These are phyloP conservation scores for Pleurotus citrinopileatus DNA, from an alignment of 768 basidiomycete species.

Conservation along the genomic window DNA sequence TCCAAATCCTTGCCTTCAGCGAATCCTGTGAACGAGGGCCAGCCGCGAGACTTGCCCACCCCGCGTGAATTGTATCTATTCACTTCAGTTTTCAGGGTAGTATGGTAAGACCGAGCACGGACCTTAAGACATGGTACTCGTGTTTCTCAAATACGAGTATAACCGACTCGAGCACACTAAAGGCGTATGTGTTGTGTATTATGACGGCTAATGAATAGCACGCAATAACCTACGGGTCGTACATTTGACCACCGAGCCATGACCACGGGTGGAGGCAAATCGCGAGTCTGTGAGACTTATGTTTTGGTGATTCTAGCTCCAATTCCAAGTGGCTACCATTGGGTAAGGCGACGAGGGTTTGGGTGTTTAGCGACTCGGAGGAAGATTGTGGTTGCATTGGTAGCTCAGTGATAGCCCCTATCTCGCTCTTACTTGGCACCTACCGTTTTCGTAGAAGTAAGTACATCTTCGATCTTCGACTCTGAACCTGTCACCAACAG, in stretches of 20 bases:
- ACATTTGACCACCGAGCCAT: constrained; percentile 75
- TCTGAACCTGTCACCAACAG: too few species aligned
- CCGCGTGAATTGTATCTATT: constrained; percentile 72
- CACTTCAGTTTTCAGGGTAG: background rate
- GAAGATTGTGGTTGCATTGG: background rate
- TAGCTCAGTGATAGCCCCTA: background rate
- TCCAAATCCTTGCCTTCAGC: constrained; percentile 70
- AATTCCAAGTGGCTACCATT: constrained; percentile 46
- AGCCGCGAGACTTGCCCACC: constrained; percentile 71
- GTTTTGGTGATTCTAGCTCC: constrained; percentile 26
- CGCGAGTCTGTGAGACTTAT: constrained; percentile 40
- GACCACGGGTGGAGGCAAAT: constrained; percentile 85
- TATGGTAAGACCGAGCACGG: background rate
- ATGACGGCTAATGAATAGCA: background rate
- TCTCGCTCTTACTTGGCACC: too few species aligned
- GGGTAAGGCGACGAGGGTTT: constrained; percentile 17
- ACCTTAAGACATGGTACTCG: constrained; percentile 51
- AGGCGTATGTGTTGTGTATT: background rate
- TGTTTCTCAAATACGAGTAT: constrained; percentile 35
- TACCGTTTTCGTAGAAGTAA: too few species aligned
- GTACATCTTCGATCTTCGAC: too few species aligned
- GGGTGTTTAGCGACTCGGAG: background rate
- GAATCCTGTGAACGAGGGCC: constrained; percentile 70
- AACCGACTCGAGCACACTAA: constrained; percentile 45
- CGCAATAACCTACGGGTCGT: constrained; percentile 61